These are phyloP conservation scores for Botrytis deweyae DNA, from an alignment of 2,329 filamentous ascomycete genomes.

Conservation along the genomic window DNA sequence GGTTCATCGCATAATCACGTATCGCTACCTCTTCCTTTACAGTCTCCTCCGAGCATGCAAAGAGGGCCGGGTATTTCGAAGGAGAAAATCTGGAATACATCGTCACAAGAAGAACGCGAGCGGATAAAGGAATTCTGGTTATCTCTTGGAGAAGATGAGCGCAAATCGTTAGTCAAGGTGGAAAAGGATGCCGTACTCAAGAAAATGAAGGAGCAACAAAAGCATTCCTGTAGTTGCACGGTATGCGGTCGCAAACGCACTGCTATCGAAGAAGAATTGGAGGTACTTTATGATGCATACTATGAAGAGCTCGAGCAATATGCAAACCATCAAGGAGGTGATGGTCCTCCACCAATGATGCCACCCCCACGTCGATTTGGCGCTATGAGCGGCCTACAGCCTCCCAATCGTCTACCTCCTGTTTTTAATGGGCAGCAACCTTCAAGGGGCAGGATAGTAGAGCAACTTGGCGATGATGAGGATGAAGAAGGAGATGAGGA, in stretches of 20 bases:
- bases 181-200: conserved; percentile 97
- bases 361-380: conserved; percentile 64
- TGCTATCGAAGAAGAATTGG: conserved; percentile 95
- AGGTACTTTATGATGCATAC: conserved; percentile 97
- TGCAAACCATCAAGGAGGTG: conserved; percentile 77
- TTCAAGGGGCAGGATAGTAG: conserved; percentile 72
- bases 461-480: conserved; percentile 53
- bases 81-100: conserved; percentile 97
- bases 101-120: conserved; percentile 88
- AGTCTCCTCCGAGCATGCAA: conserved; percentile 43
- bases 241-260: conserved; percentile 95
- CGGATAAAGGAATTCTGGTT: conserved; percentile 99
- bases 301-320: conserved; percentile 98
- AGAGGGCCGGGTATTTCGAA: conserved; percentile 44
- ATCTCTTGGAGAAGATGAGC: conserved; percentile 87
- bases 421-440: conserved; percentile 65
- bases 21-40: conserved; percentile 40
- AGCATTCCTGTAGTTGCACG: conserved; percentile 97
- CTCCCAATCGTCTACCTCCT: conserved; percentile 56
- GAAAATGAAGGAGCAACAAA: conserved; percentile 99
- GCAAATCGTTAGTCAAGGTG: conserved; percentile 92
- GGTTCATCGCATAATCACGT: conserved; percentile 35
- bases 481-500: conserved; percentile 48
- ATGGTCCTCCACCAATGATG: conserved; percentile 68
- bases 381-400: conserved; percentile 53